These are phyloP conservation scores for Akanthomyces muscarius DNA, from an alignment of 2,329 filamentous ascomycete species.

Conservation along the genomic window DNA sequence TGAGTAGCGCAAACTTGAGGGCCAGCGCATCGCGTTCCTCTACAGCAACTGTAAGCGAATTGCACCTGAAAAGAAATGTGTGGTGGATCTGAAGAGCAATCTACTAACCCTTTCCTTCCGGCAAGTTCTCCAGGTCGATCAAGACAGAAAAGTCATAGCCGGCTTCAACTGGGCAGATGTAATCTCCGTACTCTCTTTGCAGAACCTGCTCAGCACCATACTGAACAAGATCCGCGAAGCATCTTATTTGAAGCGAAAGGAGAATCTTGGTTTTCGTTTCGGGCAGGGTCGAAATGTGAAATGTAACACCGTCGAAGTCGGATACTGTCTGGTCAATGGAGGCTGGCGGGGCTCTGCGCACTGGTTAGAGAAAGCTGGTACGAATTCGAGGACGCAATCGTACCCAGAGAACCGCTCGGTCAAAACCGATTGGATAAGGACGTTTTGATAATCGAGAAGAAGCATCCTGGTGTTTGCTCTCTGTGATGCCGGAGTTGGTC, in stretches of 20 bases:
- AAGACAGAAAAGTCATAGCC: constrained; percentile 95
- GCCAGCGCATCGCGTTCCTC: constrained; percentile 85
- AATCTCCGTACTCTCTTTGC: constrained; percentile 88
- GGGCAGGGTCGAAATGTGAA: constrained; percentile 88
- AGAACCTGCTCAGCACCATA: constrained; percentile 92
- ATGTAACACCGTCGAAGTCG: constrained; percentile 98
- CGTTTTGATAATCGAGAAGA: constrained; percentile 98
- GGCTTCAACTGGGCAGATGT: constrained; percentile 79
- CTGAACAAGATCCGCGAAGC: constrained; percentile 84
- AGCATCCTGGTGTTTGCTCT: constrained; percentile 57
- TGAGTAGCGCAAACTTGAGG: constrained; percentile 81
- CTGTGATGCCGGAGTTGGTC: constrained; percentile 20
- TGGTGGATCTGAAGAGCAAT: neutral
- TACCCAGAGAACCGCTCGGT: constrained; percentile 92
- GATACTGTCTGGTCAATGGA: constrained; percentile 98
- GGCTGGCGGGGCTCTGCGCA: constrained; percentile 68
- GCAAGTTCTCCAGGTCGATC: constrained; percentile 84
- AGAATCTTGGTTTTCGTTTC: constrained; percentile 91
- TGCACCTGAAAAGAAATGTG: neutral
- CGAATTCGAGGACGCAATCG: constrained; percentile 22
- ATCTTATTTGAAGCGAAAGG: constrained; percentile 91
- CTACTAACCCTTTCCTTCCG: constrained; percentile 65
- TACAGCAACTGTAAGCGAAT: constrained; percentile 29
- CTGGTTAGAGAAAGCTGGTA: constrained; percentile 34
- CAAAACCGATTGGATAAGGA: constrained; percentile 92